Evolutionary conservation across 495 filamentous ascomycete species (phyloP), one percentile per base, ranked within the genome.

Genomic region (Tuber microsphaerosporum): DNA sequence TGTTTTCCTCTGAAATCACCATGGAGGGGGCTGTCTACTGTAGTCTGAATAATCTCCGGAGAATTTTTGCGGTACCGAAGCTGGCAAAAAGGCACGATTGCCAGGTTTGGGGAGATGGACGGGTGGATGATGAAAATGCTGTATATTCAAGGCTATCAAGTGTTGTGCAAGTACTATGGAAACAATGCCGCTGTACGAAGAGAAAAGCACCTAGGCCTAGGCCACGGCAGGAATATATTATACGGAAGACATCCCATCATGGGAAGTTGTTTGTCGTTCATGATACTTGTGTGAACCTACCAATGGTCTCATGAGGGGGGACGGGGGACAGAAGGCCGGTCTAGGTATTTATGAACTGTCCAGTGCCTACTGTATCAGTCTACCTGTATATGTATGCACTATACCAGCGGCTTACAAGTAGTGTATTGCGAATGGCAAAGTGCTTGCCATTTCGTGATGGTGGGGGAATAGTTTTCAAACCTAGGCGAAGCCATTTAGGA

Each of bases 331-430:
- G 26, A 65, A 65, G 14, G 31, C 56, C 56, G 56, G 56, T 65
- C 12, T 6, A 34, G 4, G 26, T 17, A 34, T 65, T 65, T 34
- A 26, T 34, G 56, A 34, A 34, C 26, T 17, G 26, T 65, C 56
- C 14, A 34, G 26, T 65, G 56, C 26, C 56, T 26, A n/a, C 26
- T 31, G 26, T 65, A 31, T 16, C 14, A 65, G 65, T 56, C 48
- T 41, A 70, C 46, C 61, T 46, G 46, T 76, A 77, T 46, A 73
- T 48, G 68, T 74, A 74, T 74, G 61, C 73, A 44, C 39, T 37
- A 12, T 45, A 56, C 44, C 10, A 72, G 69, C 39, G 42, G 69
- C 43, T 48, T 65, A 77, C 37, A 71, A 73, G 70, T 48, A 70
- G 73, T 69, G 71, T 75, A 41, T 37, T 72, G 70, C 48, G 68